Evolutionary conservation across 345 rosid species (phyloP), one percentile per base, ranked within the genome.

Genomic region (Gossypium herbaceum): DNA sequence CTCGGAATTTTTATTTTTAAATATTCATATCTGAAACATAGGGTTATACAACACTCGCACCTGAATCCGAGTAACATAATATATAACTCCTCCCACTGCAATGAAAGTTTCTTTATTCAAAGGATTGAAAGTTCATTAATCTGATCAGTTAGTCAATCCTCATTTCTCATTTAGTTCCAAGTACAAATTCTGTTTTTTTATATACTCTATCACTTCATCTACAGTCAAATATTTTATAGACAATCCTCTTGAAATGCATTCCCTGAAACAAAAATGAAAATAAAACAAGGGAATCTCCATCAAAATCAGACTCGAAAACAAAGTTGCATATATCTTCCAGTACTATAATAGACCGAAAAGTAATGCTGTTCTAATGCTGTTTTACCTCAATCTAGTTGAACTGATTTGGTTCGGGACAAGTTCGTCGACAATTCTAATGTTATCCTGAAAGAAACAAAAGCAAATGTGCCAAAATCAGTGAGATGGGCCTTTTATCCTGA

Each of bases 391-490:
- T 85, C 89, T 84, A 34, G 94, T 86, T 56, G 98, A 95, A 82
- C 99, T 95, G 50, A 95, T 89, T 81, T 82, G 86, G 82, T 95
- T 95, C 43, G 94, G 92, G 12, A 91, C 90, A 16, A 81, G 66
- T 61, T 95, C 93, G 62, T 90, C 81, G 47, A 90, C 91, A 15
- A 86, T 76, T 78, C 59, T 87, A 66, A 95, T 84, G 78, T 95
- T 88, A 47, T 24, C 85, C 98, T 92, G 78, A 80, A 78, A 75
- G 56, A 69, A 54, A 71, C 65, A 12, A 22, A 24, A 2, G 27
- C 48, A 50, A 13, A 68, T 15, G 43, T 3, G 12, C 12, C 4
- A 45, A 39, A 20, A n/a, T 54, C 44, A 62, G 20, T 50, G 66
- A 45, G 3, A 68, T 43, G 29, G 19, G 27, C 69, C 13, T 24